Conservation (phyloP, 306 rosid species). For the Oemleria cerasiformis region DNA sequence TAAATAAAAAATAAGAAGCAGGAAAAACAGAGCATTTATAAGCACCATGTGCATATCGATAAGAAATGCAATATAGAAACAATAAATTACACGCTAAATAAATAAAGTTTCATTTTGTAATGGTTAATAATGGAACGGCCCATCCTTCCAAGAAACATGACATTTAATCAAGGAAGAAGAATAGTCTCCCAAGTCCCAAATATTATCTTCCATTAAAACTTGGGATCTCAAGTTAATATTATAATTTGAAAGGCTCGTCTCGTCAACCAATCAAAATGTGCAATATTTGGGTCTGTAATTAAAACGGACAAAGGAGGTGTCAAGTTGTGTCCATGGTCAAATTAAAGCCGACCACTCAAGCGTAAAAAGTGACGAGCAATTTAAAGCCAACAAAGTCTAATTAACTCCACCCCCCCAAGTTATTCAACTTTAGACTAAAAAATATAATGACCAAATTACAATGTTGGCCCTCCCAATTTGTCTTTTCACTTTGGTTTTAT, state of each 20-base stretch:
- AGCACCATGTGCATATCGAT: slow-evolving; percentile 14
- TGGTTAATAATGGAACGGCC: slow-evolving; percentile 1
- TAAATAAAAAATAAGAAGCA: no score
- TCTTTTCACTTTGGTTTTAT: no score
- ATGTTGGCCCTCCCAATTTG: no score
- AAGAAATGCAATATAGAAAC: slow-evolving; percentile 1
- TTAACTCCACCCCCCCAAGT: background rate
- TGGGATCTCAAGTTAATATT: slow-evolving; percentile 6
- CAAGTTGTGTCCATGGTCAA: slow-evolving; percentile 1
- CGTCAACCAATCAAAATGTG: background rate
- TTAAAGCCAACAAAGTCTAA: slow-evolving; percentile 1
- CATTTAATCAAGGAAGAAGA: background rate
- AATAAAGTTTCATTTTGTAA: no score
- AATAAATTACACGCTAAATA: background rate
- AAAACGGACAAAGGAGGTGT: background rate
- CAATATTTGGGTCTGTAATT: background rate
- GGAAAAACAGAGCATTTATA: slow-evolving; percentile 5
- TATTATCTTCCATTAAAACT: background rate
- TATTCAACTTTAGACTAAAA: slow-evolving; percentile 4
- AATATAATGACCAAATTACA: no score
- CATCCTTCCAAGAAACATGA: slow-evolving; percentile 4
- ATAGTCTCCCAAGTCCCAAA: background rate
- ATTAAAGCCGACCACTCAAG: slow-evolving; percentile 18
- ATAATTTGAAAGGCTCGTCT: background rate
- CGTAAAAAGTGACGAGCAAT: slow-evolving; percentile 5